These are phyloP conservation scores for Tolypocladium pustulatum DNA, from an alignment of 2,329 filamentous ascomycete species.

Conservation along the genomic window DNA sequence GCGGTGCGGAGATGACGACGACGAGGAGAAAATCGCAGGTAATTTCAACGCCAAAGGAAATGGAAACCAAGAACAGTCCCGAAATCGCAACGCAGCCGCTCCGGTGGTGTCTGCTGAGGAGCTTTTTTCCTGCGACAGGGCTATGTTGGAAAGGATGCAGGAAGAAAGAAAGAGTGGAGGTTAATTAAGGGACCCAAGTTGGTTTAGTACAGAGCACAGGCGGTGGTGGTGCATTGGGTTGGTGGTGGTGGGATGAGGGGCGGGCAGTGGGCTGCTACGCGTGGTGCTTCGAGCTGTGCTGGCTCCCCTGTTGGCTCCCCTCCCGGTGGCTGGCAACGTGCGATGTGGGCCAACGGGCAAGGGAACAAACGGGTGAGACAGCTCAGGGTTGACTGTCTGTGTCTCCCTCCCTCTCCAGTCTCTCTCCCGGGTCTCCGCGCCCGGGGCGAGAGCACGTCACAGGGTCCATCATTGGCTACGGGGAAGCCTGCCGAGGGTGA, in stretches of 20 bases:
- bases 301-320: background rate
- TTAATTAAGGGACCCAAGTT: conserved; percentile 4
- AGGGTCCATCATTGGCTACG: background rate
- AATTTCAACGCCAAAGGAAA: conserved; percentile 3
- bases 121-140: conserved; percentile 4
- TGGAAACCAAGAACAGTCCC: conserved; percentile 4
- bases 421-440: background rate
- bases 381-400: background rate
- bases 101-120: conserved; percentile 3
- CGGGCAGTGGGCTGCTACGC: background rate
- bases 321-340: background rate
- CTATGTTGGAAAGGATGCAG: conserved; percentile 6
- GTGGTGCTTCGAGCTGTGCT: background rate
- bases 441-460: background rate
- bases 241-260: background rate
- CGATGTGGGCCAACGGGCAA: background rate
- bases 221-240: background rate
- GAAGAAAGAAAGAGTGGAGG: conserved; percentile 5
- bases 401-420: background rate
- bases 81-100: conserved; percentile 4
- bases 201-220: conserved; percentile 4
- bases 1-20: conserved; percentile 1
- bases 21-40: background rate
- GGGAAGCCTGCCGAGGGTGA: background rate
- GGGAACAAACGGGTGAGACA: background rate